Evolutionary conservation across 202 grass and related monocot genomes (phyloP).

Genomic region (Zizania palustris): DNA sequence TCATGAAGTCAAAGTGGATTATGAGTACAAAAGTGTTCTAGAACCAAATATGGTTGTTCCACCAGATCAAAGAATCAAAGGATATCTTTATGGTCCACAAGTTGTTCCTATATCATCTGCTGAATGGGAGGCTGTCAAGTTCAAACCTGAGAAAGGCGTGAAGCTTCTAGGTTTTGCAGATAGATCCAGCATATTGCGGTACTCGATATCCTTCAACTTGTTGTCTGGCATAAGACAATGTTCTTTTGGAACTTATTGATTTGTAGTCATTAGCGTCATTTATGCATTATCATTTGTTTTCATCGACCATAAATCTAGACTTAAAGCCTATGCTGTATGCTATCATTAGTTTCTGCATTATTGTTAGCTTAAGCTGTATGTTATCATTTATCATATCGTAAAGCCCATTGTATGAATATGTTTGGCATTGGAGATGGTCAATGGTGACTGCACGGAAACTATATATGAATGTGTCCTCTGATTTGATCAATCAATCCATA

Average conservation of each 20-base stretch:
- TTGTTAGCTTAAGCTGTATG: neutral
- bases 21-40: conserved; percentile 77
- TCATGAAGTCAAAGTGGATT: conserved; percentile 92
- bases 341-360: too few relatives aligned
- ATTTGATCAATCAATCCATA: neutral
- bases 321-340: too few relatives aligned
- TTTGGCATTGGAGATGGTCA: neutral
- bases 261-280: conserved; percentile 10
- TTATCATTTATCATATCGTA: neutral
- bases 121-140: conserved; percentile 85
- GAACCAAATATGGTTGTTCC: conserved; percentile 81
- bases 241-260: conserved; percentile 26
- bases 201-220: conserved; percentile 37
- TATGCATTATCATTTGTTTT: conserved; percentile 3
- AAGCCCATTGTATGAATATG: neutral
- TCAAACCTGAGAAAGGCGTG: conserved; percentile 88
- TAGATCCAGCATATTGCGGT: conserved; percentile 70
- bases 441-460: neutral
- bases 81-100: conserved; percentile 95
- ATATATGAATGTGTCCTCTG: neutral
- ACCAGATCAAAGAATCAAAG: conserved; percentile 96
- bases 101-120: conserved; percentile 84
- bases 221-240: conserved; percentile 13
- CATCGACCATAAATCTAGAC: too few relatives aligned
- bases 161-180: conserved; percentile 95